These are phyloP conservation scores for Eucalyptus erythrocorys DNA, from an alignment of 345 rosid genomes.

Conservation along the genomic window DNA sequence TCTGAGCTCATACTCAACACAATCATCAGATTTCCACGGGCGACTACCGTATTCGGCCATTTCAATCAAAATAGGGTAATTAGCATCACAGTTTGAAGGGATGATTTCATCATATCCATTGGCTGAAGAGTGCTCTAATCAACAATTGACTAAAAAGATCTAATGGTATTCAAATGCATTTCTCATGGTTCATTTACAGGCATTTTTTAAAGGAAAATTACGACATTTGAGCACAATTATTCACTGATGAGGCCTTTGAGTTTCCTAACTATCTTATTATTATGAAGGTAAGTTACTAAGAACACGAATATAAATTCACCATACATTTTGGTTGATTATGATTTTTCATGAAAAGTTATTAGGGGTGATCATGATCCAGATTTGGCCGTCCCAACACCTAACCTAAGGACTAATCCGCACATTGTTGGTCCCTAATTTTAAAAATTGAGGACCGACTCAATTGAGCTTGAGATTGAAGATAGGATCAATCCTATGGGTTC, in stretches of 20 bases:
- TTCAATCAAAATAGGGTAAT: no score
- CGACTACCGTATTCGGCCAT: no score
- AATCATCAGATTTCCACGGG: no score
- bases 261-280: not conserved
- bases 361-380: no score
- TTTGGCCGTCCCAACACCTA: accelerated
- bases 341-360: not conserved
- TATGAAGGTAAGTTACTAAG: not conserved
- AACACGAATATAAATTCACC: not conserved
- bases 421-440: no score
- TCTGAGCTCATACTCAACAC: no score
- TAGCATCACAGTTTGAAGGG: no score
- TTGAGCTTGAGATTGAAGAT: accelerated
- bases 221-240: not conserved
- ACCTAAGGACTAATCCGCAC: accelerated
- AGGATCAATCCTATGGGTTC: accelerated
- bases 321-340: not conserved
- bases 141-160: no score
- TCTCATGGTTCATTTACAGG: not conserved
- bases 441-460: accelerated
- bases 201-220: not conserved
- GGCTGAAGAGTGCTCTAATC: no score
- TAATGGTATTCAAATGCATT: not conserved
- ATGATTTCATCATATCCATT: no score
- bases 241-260: not conserved